phyloP scores from a whole-genome alignment of 2,329 filamentous ascomycete species.

The Proliferodiscus dingleyae region DNA sequence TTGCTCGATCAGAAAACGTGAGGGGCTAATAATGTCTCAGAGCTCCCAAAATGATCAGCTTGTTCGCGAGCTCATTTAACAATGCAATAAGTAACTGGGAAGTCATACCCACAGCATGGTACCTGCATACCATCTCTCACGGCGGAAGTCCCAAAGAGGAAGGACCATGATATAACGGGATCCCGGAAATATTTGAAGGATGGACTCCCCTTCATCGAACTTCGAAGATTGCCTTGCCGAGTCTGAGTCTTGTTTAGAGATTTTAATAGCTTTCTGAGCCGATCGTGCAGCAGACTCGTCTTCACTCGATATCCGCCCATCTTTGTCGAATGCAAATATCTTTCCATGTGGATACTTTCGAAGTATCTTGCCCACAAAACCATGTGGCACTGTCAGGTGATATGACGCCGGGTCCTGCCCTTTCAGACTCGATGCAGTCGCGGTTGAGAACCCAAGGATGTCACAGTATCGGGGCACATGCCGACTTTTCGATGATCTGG shows the following conservation, averaged over 20 bases:
- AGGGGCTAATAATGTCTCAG: too few relatives aligned
- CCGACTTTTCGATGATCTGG: not conserved
- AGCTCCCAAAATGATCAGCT: too few relatives aligned
- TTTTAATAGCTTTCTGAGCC: not conserved
- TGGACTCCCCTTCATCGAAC: not conserved
- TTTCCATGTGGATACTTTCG: constrained; percentile 10
- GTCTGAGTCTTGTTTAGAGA: not conserved
- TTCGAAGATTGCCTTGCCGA: not conserved
- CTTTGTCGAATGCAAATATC: constrained; percentile 8
- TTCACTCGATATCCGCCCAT: constrained; percentile 4
- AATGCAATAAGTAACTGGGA: too few relatives aligned
- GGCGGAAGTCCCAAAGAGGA: constrained; percentile 7
- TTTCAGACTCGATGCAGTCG: constrained; percentile 6
- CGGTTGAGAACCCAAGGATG: constrained; percentile 9
- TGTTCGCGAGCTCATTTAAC: too few relatives aligned
- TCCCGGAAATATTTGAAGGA: constrained; percentile 1
- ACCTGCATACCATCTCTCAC: constrained; percentile 25
- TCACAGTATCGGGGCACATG: not conserved
- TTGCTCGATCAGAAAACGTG: too few relatives aligned
- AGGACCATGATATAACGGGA: not conserved
- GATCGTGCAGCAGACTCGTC: not conserved
- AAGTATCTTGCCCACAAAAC: constrained; percentile 5
- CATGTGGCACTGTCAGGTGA: constrained; percentile 1
- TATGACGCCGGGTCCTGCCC: not conserved
- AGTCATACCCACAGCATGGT: constrained; percentile 28